These are phyloP conservation scores for Rhizophora mangle DNA, from an alignment of 345 rosid species.

Conservation along the genomic window DNA sequence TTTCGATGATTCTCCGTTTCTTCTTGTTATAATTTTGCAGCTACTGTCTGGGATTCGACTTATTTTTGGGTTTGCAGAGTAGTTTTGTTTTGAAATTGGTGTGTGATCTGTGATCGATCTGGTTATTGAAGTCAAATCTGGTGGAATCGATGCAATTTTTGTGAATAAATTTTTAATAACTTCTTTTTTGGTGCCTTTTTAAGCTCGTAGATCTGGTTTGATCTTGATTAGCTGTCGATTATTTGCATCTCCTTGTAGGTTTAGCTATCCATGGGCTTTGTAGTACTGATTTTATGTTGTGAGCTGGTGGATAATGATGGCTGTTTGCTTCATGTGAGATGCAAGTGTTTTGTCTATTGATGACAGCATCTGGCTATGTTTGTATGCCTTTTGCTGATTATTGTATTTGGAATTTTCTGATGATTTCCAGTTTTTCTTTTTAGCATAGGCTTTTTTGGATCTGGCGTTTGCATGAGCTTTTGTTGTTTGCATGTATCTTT, in stretches of 20 bases:
- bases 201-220: conserved; percentile 15
- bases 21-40: neutral
- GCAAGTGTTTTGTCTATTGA: too few species aligned
- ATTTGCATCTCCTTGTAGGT: neutral
- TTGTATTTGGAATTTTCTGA: too few species aligned
- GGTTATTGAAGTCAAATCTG: neutral
- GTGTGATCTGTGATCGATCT: conserved; percentile 8
- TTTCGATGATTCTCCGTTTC: conserved; percentile 1
- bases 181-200: neutral
- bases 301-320: neutral
- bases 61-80: neutral
- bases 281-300: neutral
- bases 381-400: too few species aligned
- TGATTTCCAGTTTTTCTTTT: too few species aligned
- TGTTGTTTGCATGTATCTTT: too few species aligned
- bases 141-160: neutral
- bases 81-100: neutral
- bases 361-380: too few species aligned
- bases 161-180: neutral
- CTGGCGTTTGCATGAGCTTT: too few species aligned
- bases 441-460: too few species aligned
- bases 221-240: neutral
- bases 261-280: neutral
- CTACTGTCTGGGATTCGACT: too few species aligned
- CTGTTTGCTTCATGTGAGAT: neutral